phyloP scores from a whole-genome alignment of 1,284 basidiomycete species.

The Mycena sp. region DNA sequence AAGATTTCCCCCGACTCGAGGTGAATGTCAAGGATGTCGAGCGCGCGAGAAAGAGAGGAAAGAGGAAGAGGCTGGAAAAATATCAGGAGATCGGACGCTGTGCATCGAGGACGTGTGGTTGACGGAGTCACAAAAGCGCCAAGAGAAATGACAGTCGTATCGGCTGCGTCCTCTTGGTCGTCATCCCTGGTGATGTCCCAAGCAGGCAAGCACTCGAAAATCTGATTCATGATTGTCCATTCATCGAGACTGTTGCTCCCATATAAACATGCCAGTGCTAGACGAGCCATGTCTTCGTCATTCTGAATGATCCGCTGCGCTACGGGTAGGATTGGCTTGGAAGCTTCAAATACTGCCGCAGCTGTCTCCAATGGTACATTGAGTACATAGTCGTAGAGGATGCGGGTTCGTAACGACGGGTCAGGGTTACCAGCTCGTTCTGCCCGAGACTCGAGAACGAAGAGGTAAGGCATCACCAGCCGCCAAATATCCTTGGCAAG shows the following conservation, averaged over 20 bases:
- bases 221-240: slow-evolving; percentile 87
- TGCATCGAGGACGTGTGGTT: slow-evolving; percentile 62
- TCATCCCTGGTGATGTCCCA: slow-evolving; percentile 77
- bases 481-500: slow-evolving; percentile 77
- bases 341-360: slow-evolving; percentile 85
- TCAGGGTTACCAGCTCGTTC: slow-evolving; percentile 83
- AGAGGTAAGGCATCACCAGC: slow-evolving; percentile 91
- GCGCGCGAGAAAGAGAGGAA: slow-evolving; percentile 77
- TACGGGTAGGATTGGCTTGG: slow-evolving; percentile 83
- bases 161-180: slow-evolving; percentile 66
- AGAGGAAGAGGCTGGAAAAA: slow-evolving; percentile 85
- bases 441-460: slow-evolving; percentile 85
- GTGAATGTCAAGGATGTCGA: slow-evolving; percentile 93
- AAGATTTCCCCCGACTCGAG: slow-evolving; percentile 94
- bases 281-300: slow-evolving; percentile 84
- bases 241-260: slow-evolving; percentile 76
- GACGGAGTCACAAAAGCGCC: slow-evolving; percentile 83
- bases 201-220: slow-evolving; percentile 94
- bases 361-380: slow-evolving; percentile 71
- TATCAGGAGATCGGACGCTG: slow-evolving; percentile 78
- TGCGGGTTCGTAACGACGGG: slow-evolving; percentile 63
- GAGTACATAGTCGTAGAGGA: slow-evolving; percentile 84
- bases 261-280: slow-evolving; percentile 91
- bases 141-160: slow-evolving; percentile 83
- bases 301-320: slow-evolving; percentile 79